These are phyloP conservation scores for Penicillium nordicum DNA, from an alignment of 2,329 filamentous ascomycete species.

Conservation along the genomic window DNA sequence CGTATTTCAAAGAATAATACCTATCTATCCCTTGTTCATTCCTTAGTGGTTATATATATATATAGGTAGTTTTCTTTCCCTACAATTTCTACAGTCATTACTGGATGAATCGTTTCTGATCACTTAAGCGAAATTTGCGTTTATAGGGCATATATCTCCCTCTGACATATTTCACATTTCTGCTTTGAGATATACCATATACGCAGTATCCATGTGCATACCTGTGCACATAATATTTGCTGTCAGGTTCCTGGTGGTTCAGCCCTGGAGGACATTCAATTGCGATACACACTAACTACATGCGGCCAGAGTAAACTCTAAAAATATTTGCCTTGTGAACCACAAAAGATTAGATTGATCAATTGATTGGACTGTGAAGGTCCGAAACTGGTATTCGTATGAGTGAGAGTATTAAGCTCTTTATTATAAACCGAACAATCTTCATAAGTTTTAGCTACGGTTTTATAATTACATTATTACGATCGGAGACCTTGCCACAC, in stretches of 20 bases:
- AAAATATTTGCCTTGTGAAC: background rate
- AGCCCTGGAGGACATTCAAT: background rate
- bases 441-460: background rate
- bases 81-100: background rate
- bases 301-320: background rate
- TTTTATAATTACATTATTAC: background rate
- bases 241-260: background rate
- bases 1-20: background rate
- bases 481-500: background rate
- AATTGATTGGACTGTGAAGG: background rate
- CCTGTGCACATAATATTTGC: background rate
- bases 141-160: too few relatives aligned
- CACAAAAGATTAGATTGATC: background rate
- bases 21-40: constrained; percentile 1
- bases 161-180: background rate
- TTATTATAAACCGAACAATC: background rate
- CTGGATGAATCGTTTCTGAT: background rate
- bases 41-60: background rate
- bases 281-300: background rate
- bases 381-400: background rate
- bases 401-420: background rate
- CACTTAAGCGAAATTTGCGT: background rate
- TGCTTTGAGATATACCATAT: background rate
- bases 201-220: background rate
- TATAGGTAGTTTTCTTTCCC: background rate